Evolutionary conservation across 1,139 yeast species (phyloP), one percentile per base, ranked within the genome.

Genomic region (Geotrichum restrictum): DNA sequence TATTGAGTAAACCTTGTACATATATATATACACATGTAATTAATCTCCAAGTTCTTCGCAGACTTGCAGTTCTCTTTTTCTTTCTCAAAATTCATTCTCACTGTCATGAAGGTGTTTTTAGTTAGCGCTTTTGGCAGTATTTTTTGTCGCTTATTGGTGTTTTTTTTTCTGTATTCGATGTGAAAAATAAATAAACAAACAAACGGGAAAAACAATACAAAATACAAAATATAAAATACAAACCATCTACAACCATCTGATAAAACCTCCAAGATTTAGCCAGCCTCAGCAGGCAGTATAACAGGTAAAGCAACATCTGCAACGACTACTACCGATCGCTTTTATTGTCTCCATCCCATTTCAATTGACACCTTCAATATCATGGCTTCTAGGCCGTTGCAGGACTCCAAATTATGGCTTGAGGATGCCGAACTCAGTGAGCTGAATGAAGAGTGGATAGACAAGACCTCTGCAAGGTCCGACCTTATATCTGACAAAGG

Each of bases 1-100:
- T 73, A 74, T 88, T 64, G 96, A 87, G 74, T 83, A 69, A 64
- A 42, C 27, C n/a, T 39, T 46, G 27, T 38, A n/a, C 31, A 22
- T 41, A 40, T 47, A 33, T 39, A 39, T 29, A 47, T 36, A 45
- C 27, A 22, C 24, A 34, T n/a, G n/a, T n/a, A n/a, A n/a, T n/a
- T n/a, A 21, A 14, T 34, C 24, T 45, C 34, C 14, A 36, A 24
- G 34, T 32, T 13, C 31, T 24, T 41, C 11, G 3, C 14, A 41
- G 29, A 24, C n/a, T n/a, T n/a, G n/a, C n/a, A n/a, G n/a, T n/a
- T n/a, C n/a, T n/a, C n/a, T 27, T 41, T 7, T 11, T 16, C 22
- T 41, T 41, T 21, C 7, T 27, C 22, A 27, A 24, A 29, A 8
- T n/a, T 7, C 22, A 41, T 14, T 3, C 19, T 14, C 10, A 4